Evolutionary conservation across 2,329 filamentous ascomycete species (phyloP).

Genomic region (Cryoendolithus antarcticus): DNA sequence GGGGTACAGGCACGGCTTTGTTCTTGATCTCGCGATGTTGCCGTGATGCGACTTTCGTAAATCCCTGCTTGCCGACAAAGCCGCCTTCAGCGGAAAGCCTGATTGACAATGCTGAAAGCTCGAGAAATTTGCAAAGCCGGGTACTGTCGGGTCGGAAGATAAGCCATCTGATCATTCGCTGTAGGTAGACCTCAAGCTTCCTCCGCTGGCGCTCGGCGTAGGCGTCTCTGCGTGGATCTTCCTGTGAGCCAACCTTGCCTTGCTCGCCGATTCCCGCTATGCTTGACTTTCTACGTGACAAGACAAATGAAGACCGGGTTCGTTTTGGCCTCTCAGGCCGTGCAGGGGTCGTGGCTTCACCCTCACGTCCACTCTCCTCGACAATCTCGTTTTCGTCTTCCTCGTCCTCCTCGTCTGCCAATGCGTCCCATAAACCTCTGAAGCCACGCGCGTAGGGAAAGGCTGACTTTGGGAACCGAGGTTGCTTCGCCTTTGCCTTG

Average conservation of each 20-base stretch:
- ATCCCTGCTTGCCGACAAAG: conserved; percentile 96
- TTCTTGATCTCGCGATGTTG: conserved; percentile 39
- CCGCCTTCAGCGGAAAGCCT: conserved; percentile 88
- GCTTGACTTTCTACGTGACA: conserved; percentile 49
- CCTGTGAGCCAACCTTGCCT: conserved; percentile 19
- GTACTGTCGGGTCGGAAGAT: conserved; percentile 97
- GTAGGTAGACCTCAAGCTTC: conserved; percentile 78
- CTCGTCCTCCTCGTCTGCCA: conserved; percentile 63
- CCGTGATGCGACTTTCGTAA: conserved; percentile 78
- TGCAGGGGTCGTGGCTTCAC: conserved; percentile 2
- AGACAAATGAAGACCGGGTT: conserved; percentile 43
- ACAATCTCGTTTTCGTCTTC: conserved; percentile 40
- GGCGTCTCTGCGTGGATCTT: conserved; percentile 29
- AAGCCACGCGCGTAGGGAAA: conserved; percentile 82
- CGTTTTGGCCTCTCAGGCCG: conserved; percentile 30
- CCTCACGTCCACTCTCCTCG: conserved; percentile 2
- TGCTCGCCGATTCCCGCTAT: conserved; percentile 26
- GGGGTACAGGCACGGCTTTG: conserved; percentile 33
- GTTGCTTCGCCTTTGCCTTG: conserved; percentile 51
- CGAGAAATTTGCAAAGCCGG: conserved; percentile 86
- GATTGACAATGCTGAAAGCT: conserved; percentile 86
- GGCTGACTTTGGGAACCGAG: conserved; percentile 79
- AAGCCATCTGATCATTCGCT: conserved; percentile 88
- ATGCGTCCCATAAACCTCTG: conserved; percentile 41
- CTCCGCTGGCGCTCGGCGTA: conserved; percentile 75